Base-by-base conservation (phyloP, 805 yeast species). In the Cyberlindnera amylophila region DNA sequence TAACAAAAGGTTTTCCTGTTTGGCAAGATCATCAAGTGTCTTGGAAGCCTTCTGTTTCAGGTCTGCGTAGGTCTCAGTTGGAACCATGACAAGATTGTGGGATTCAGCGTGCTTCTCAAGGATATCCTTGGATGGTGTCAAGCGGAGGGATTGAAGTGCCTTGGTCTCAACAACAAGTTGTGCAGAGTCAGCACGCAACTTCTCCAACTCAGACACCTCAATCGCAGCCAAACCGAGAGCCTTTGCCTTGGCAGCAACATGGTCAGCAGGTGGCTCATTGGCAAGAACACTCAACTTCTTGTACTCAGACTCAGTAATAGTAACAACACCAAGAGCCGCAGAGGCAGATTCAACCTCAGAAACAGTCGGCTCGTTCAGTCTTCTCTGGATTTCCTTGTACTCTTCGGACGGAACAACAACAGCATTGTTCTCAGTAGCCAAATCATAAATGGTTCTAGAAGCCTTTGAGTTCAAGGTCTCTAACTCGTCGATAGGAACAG, bases 241-340 rank as follows among this genome's bases (percentile, higher is more conserved):
- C 14, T 40, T 38, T n/a, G 59, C 55, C 18, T 38, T 38, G 6
- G 23, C 19, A 6, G 47, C 32, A 38, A 65, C 32, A 28, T 48
- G 43, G 2, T 55, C 59, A 8, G 57, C 7, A 3, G 61, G 45
- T 31, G 70, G 69, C 9, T 45, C 24, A 4, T 46, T 48, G 27
- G 44, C 42, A 6, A 36, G 32, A 5, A 57, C 44, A 6, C 61
- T 32, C 6, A 61, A 47, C 4, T 38, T 41, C 12, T 42, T 36
- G 11, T 45, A 46, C 10, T 45, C 46, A 4, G 32, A 14, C 15
- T 42, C 32, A 8, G 48, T 28, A 10, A 50, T 12, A 14, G 45
- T 36, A 11, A 42, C 36, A 11, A 39, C 39, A 11, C 46, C 51
- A 14, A 36, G 17, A 8, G 39, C 4, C 21, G 35, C 29, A 2